phyloP scores from a whole-genome alignment of 257 asterid species.

The Pogostemon cablin region DNA sequence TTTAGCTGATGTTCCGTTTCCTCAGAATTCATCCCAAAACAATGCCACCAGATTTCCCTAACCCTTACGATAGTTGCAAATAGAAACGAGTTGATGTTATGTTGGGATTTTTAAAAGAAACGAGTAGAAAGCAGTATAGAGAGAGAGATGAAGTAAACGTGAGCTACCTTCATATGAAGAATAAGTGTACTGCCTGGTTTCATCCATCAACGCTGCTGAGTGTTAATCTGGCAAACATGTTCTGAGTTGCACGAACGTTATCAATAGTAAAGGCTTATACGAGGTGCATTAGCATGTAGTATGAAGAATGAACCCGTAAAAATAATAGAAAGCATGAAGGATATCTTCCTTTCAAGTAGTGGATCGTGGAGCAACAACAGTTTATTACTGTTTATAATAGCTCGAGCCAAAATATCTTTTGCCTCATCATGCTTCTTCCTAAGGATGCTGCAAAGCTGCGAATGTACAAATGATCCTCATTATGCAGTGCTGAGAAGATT shows the following conservation, averaged over 20 bases:
- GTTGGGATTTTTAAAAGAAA: too few species aligned
- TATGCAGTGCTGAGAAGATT: not conserved
- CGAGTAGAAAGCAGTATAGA: not conserved
- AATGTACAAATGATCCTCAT: conserved; percentile 18
- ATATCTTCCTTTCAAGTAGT: conserved; percentile 70
- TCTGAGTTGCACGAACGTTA: conserved; percentile 65
- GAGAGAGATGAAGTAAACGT: conserved; percentile 2
- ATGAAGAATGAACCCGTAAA: conserved; percentile 11
- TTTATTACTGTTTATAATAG: conserved; percentile 79
- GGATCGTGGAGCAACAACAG: conserved; percentile 82
- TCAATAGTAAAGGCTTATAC: conserved; percentile 50
- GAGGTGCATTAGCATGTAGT: conserved; percentile 7
- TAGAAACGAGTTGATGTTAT: too few species aligned
- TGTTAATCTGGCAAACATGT: conserved; percentile 49
- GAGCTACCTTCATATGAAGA: conserved; percentile 35
- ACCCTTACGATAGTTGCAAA: too few species aligned
- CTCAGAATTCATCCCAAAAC: too few species aligned
- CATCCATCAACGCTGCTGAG: conserved; percentile 35
- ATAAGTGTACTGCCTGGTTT: conserved; percentile 26
- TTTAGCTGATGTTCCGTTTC: too few species aligned
- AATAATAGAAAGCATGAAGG: conserved; percentile 48
- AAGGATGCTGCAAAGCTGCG: conserved; percentile 83
- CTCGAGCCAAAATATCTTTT: conserved; percentile 69
- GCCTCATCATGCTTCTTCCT: conserved; percentile 82
- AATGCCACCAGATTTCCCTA: too few species aligned